phyloP scores from a whole-genome alignment of 208 protist species.

The Leishmania tarentolae region DNA sequence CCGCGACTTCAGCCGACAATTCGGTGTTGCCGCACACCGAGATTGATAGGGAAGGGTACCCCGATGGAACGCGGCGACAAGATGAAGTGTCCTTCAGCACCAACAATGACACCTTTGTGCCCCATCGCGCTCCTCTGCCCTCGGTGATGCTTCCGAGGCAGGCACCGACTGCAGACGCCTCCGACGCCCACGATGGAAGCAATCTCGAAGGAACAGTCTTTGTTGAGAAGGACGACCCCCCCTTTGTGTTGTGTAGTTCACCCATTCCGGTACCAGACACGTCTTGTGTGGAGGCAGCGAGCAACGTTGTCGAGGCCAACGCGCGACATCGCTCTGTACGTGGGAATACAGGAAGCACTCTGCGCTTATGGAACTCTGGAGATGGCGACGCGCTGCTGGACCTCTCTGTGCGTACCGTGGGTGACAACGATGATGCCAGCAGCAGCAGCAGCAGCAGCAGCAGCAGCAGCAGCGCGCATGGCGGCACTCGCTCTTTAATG shows the following conservation, averaged over 20 bases:
- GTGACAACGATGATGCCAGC: neutral
- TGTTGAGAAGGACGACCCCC: neutral
- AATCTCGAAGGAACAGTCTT: neutral
- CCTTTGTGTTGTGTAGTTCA: neutral
- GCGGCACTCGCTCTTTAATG: constrained; percentile 12
- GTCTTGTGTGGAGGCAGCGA: neutral
- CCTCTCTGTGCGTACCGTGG: constrained; percentile 3
- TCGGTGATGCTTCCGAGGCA: neutral
- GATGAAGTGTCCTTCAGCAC: neutral
- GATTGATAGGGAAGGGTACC: too few relatives aligned
- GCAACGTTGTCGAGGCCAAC: neutral
- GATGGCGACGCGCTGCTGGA: constrained; percentile 6
- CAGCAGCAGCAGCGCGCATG: neutral
- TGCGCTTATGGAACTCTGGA: neutral
- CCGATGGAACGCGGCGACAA: neutral
- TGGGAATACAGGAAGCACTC: neutral
- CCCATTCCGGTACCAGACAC: neutral
- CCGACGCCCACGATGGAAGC: neutral
- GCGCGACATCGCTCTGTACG: neutral
- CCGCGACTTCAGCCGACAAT: neutral
- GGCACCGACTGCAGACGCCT: neutral
- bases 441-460: neutral
- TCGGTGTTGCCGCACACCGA: neutral
- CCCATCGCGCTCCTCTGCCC: neutral
- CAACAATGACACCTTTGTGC: neutral